A percentile compares a stretch with the other conserved stretches of the same genome.
Evolutionary conservation across 148 eudicot genomes (phyloP).

Genomic region (Dysphania ambrosioides): DNA sequence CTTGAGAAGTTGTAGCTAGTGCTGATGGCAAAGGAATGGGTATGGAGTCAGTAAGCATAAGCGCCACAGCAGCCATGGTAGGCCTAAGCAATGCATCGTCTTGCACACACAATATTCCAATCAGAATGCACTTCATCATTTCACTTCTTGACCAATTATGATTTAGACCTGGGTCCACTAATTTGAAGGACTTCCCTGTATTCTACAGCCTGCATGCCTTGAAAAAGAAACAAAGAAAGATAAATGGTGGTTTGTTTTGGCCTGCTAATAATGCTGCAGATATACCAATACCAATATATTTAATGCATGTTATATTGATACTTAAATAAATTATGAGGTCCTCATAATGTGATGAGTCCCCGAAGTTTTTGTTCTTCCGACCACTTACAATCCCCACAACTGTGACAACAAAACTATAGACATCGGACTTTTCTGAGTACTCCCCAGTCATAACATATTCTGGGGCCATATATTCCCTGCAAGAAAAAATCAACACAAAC

Average conservation of each 20-base stretch:
- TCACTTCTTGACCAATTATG: background rate
- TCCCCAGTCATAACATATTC: constrained; percentile 50
- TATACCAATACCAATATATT: too few species aligned
- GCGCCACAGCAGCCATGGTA: constrained; percentile 9
- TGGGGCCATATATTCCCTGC: constrained; percentile 40
- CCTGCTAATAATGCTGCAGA: too few species aligned
- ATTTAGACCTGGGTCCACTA: constrained; percentile 11
- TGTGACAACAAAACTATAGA: constrained; percentile 42
- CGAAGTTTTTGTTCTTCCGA: constrained; percentile 28
- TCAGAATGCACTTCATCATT: constrained; percentile 15
- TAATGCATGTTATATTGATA: background rate
- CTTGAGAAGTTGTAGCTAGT: too few species aligned
- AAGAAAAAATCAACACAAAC: background rate
- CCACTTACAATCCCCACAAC: constrained; percentile 26
- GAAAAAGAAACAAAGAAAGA: background rate
- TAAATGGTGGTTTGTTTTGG: too few species aligned
- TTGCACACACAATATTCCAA: constrained; percentile 28
- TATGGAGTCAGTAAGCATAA: constrained; percentile 30
- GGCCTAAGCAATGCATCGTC: constrained; percentile 14
- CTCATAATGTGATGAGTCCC: background rate
- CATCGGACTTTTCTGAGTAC: constrained; percentile 43
- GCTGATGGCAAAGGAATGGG: constrained; percentile 21
- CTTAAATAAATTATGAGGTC: background rate
- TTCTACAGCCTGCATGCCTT: constrained; percentile 25
- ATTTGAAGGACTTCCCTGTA: constrained; percentile 5